Evolutionary conservation across 2,329 filamentous ascomycete genomes (phyloP).

Genomic region (Hypoxylon sp.): DNA sequence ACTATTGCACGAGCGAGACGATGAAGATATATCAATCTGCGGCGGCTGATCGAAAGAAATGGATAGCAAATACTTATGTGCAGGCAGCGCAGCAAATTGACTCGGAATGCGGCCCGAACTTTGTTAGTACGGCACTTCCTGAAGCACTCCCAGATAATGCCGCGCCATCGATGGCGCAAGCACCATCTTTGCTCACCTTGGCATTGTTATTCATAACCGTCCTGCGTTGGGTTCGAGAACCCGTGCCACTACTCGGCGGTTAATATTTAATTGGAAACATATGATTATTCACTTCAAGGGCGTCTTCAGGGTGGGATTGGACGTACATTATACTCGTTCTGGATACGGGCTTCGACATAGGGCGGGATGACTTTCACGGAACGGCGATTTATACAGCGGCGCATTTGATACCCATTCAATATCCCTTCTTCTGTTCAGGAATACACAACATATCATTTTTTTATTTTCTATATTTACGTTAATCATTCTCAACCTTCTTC

Average conservation of each 20-base stretch:
- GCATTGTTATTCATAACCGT: conserved; percentile 47
- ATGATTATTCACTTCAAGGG: conserved; percentile 29
- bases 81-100: conserved; percentile 81
- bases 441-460: conserved; percentile 21
- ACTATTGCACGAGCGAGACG: conserved; percentile 80
- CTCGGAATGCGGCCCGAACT: conserved; percentile 70
- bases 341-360: conserved; percentile 26
- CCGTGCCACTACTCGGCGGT: neutral
- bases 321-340: conserved; percentile 23
- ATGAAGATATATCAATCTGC: conserved; percentile 85
- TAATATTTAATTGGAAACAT: conserved; percentile 5
- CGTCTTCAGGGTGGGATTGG: conserved; percentile 35
- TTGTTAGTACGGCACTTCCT: conserved; percentile 70
- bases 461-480: conserved; percentile 26
- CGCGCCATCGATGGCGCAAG: conserved; percentile 35
- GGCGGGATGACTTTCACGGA: conserved; percentile 42
- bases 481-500: conserved; percentile 13
- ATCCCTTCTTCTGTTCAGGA: conserved; percentile 11
- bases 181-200: conserved; percentile 46
- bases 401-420: conserved; percentile 44
- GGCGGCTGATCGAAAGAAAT: conserved; percentile 74
- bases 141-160: conserved; percentile 51
- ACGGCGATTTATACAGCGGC: conserved; percentile 31
- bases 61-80: conserved; percentile 78
- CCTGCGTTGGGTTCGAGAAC: conserved; percentile 47